Evolutionary conservation across 139 green algal genomes (phyloP), one percentile per base, ranked within the genome.

Genomic region (Chlorella sp.): DNA sequence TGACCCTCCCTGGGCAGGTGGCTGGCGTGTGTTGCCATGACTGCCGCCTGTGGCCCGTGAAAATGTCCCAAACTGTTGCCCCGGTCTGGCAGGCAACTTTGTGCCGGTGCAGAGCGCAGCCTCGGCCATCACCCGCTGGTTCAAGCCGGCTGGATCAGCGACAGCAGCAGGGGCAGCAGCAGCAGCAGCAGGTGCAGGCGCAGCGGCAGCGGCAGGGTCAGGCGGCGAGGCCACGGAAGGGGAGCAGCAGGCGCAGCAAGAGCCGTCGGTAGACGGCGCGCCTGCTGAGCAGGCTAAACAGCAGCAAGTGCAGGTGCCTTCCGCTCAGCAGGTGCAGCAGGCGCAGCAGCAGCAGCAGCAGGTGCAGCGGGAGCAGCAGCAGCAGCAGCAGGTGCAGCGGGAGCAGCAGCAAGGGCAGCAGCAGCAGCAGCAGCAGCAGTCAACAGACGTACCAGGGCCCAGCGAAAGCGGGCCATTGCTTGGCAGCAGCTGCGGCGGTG

Each of bases 81-180:
- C n/a, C n/a, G n/a, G n/a, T n/a, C n/a, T n/a, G 70, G 90, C 87
- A 40, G 82, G 74, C 69, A 91, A 89, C 51, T 95, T 95, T 84
- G 82, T 82, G 19, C 62, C 82, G 20, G 89, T 90, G 0, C 90
- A 90, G 38, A 77, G 83, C 26, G 89, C 91, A 1, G 77, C 85
- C 30, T 91, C 89, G 24, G 89, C 92, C 36, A 92, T 95, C 76
- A 91, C 90, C 16, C 70, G 77, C 32, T 89, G 87, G 46, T 89
- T 89, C 72, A 88, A 88, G 56, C 62, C 74, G 16, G 54, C 44
- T 8, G 17, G 34, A 13, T 3, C 14, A 5, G 79, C 62, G 30
- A 24, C 28, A 1, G 44, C 34, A 44, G 30, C 30, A 30, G 46
- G 43, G 28, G 20, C 60, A 24, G 38, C 30, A 38, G 62, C 36